Conservation (phyloP, 495 filamentous ascomycete genomes). For the Lepidopterella palustris region DNA sequence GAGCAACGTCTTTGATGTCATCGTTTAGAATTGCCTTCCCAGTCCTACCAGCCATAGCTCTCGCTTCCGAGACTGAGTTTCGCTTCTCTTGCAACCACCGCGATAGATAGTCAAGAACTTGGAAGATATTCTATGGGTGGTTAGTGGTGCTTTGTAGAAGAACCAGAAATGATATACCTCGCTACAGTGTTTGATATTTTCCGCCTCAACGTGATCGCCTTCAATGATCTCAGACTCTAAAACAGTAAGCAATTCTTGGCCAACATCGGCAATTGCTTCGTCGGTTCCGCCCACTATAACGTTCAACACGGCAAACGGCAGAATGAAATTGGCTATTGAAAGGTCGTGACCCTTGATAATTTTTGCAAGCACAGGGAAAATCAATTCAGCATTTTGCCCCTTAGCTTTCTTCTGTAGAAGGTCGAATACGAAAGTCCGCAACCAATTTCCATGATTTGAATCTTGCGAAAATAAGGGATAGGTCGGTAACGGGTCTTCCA, state of each 20-base stretch:
- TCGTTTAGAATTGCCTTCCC: constrained; percentile 33
- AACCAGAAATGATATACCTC: constrained; percentile 51
- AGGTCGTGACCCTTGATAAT: constrained; percentile 77
- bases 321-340: constrained; percentile 72
- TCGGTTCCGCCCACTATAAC: constrained; percentile 63
- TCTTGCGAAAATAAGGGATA: constrained; percentile 72
- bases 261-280: constrained; percentile 57
- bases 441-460: constrained; percentile 70
- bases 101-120: constrained; percentile 82
- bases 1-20: constrained; percentile 36
- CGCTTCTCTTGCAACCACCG: constrained; percentile 82
- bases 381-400: constrained; percentile 58
- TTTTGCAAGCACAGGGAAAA: constrained; percentile 74
- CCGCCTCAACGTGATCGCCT: constrained; percentile 49
- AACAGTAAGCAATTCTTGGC: constrained; percentile 63
- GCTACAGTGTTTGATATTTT: constrained; percentile 71
- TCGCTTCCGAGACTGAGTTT: constrained; percentile 41
- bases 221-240: constrained; percentile 53
- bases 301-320: constrained; percentile 80
- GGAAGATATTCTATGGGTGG: constrained; percentile 67
- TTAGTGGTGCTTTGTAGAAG: not conserved
- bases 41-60: constrained; percentile 28
- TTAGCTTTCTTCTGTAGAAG: constrained; percentile 67
- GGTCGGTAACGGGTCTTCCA: constrained; percentile 43
- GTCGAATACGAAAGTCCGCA: constrained; percentile 72